These are phyloP conservation scores for Spathaspora sp. DNA, from an alignment of 805 yeast genomes.

Conservation along the genomic window DNA sequence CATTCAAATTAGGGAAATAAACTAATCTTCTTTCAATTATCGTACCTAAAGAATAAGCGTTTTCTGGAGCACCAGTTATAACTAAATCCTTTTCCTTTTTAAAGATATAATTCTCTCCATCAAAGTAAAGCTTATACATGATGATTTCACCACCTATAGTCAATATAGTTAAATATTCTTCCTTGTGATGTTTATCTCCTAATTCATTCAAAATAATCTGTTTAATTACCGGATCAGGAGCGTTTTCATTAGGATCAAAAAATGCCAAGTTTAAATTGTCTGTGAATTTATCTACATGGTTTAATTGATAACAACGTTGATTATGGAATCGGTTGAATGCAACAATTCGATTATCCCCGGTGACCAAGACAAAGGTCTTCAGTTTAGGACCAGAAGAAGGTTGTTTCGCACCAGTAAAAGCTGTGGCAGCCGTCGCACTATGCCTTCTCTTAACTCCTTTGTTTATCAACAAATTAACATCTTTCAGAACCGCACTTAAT, in stretches of 20 bases:
- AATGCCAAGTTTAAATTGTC: constrained; percentile 39
- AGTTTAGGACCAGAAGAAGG: constrained; percentile 20
- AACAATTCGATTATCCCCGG: constrained; percentile 73
- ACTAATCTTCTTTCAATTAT: constrained; percentile 65
- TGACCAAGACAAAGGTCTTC: constrained; percentile 58
- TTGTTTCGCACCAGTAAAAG: background rate
- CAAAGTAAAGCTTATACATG: constrained; percentile 57
- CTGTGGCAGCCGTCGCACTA: constrained; percentile 10
- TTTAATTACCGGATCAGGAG: constrained; percentile 73
- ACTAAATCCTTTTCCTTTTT: constrained; percentile 41
- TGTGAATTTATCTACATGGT: constrained; percentile 45
- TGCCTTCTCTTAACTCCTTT: constrained; percentile 30
- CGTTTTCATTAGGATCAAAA: constrained; percentile 48
- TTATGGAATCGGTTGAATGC: constrained; percentile 55
- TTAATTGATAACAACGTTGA: constrained; percentile 51
- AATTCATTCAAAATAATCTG: constrained; percentile 60
- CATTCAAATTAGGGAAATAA: constrained; percentile 55
- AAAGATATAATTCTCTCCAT: constrained; percentile 40
- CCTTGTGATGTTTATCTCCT: constrained; percentile 54
- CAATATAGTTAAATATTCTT: constrained; percentile 64
- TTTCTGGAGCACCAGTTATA: constrained; percentile 77
- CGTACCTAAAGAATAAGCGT: constrained; percentile 68
- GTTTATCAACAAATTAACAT: constrained; percentile 21
- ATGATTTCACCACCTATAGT: constrained; percentile 81
- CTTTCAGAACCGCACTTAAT: constrained; percentile 28